phyloP scores from a whole-genome alignment of 352 stramenopile genomes.

The Blastocystis hominis region DNA sequence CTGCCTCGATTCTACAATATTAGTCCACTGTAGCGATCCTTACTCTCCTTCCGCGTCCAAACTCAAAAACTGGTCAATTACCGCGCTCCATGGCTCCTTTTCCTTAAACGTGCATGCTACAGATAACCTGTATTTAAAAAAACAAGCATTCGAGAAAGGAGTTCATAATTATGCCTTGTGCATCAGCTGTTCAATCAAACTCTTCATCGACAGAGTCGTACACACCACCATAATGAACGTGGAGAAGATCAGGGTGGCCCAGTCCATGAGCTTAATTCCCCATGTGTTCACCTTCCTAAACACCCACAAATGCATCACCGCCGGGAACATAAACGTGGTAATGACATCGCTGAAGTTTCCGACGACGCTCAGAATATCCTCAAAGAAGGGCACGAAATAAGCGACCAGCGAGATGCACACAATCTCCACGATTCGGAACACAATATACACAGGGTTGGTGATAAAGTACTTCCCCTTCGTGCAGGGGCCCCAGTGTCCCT shows the following conservation, averaged over 20 bases:
- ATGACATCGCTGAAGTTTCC: constrained; percentile 49
- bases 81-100: not conserved
- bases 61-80: not conserved
- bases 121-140: not conserved
- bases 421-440: constrained; percentile 53
- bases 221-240: constrained; percentile 39
- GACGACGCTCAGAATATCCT: constrained; percentile 44
- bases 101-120: not conserved
- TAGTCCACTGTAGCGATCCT: not conserved
- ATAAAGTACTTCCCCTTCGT: constrained; percentile 41
- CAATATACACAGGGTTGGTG: constrained; percentile 28
- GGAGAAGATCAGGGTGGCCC: constrained; percentile 32
- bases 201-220: constrained; percentile 17
- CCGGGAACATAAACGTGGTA: constrained; percentile 48
- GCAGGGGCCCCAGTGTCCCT: constrained; percentile 37
- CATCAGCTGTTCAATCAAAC: constrained; percentile 8
- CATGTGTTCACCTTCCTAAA: not conserved
- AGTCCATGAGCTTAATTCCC: constrained; percentile 33
- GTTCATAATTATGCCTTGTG: constrained; percentile 31
- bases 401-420: constrained; percentile 40
- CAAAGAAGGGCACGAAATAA: constrained; percentile 43
- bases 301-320: constrained; percentile 21
- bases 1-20: too few relatives aligned
- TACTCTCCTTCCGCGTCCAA: not conserved
- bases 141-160: constrained; percentile 23